phyloP scores from a whole-genome alignment of 2,329 filamentous ascomycete genomes.

The Alternaria incomplexa region DNA sequence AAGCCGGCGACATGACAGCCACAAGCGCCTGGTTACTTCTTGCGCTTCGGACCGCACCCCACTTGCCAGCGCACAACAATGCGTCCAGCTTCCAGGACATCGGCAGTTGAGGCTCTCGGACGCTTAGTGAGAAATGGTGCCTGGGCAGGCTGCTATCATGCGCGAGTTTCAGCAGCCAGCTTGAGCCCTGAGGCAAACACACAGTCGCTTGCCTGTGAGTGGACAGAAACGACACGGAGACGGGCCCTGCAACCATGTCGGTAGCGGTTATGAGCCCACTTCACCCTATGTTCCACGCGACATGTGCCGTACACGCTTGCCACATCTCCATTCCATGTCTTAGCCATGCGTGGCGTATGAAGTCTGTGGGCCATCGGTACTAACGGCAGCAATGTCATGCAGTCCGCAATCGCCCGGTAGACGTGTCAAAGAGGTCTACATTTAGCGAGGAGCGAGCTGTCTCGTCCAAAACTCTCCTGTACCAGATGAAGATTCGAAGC shows the following conservation, averaged over 20 bases:
- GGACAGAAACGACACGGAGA: slow-evolving; percentile 7
- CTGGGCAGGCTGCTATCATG: slow-evolving; percentile 56
- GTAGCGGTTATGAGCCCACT: slow-evolving; percentile 21
- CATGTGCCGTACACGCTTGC: slow-evolving; percentile 31
- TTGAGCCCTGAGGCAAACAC: slow-evolving; percentile 49
- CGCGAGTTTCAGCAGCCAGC: slow-evolving; percentile 69
- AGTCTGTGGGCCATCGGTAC: slow-evolving; percentile 33
- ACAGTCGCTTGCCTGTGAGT: slow-evolving; percentile 4
- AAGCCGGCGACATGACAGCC: background rate
- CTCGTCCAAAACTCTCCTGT: slow-evolving; percentile 24
- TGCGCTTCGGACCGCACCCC: slow-evolving; percentile 1
- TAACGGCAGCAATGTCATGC: slow-evolving; percentile 32
- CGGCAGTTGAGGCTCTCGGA: slow-evolving; percentile 6
- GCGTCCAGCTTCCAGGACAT: background rate
- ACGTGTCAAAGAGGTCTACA: slow-evolving; percentile 24
- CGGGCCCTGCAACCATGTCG: slow-evolving; percentile 5
- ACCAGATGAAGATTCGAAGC: slow-evolving; percentile 28
- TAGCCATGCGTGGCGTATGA: slow-evolving; percentile 41
- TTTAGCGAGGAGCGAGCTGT: slow-evolving; percentile 24
- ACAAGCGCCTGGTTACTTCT: background rate
- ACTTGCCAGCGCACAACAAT: background rate
- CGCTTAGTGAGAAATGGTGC: slow-evolving; percentile 7
- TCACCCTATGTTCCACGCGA: slow-evolving; percentile 19
- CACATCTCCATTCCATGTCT: slow-evolving; percentile 20
- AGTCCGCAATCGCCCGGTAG: slow-evolving; percentile 18